Evolutionary conservation across 768 basidiomycete genomes (phyloP).

Genomic region (Lanmaoa pseudosensibilis): DNA sequence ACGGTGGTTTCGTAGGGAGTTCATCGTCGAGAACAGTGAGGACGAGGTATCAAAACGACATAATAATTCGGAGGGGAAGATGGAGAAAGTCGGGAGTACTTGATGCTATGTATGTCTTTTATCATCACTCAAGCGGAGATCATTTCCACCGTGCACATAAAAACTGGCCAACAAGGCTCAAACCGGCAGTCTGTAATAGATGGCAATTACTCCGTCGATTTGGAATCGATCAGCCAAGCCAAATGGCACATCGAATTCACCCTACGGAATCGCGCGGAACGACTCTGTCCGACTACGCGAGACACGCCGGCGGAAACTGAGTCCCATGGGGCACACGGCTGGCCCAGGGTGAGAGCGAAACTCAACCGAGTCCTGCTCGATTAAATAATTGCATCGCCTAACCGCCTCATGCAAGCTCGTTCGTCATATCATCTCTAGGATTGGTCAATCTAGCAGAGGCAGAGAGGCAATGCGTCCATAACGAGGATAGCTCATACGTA

Average conservation of each 20-base stretch:
- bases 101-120: background rate
- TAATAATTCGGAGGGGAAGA: background rate
- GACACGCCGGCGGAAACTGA: background rate
- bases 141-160: background rate
- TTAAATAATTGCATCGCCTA: background rate
- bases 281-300: background rate
- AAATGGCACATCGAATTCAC: background rate
- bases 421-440: background rate
- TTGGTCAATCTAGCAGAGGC: background rate
- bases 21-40: constrained; percentile 41
- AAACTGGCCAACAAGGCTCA: background rate
- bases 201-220: background rate
- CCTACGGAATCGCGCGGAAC: background rate
- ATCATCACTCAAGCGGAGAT: background rate
- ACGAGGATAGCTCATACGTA: background rate
- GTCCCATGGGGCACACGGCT: background rate
- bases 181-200: background rate
- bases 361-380: background rate
- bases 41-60: background rate
- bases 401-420: background rate
- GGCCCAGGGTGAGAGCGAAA: no score
- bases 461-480: background rate
- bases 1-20: constrained; percentile 69
- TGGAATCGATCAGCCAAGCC: no score
- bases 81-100: background rate